Base-by-base conservation (phyloP, 2,329 filamentous ascomycete genomes). In the Fusarium neocosmosporiellum region DNA sequence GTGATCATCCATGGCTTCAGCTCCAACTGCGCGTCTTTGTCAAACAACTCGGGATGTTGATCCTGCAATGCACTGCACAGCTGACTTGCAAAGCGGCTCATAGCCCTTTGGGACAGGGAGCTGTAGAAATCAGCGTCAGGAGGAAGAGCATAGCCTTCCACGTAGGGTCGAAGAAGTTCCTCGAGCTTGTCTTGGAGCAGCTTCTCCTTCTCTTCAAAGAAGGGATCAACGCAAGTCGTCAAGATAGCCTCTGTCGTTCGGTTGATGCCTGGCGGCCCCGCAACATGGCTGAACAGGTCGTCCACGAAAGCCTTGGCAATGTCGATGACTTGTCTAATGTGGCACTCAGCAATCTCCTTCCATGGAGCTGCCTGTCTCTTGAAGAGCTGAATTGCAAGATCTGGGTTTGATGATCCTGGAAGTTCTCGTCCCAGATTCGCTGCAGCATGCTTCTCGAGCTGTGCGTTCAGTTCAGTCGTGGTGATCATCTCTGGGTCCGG, bases 401-500 rank as follows among this genome's bases (percentile, higher is more conserved):
- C 77, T 16, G 75, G 75, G 41, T 83, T 86, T 0, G 80, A 75
- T 0, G 78, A 78, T 0, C 83, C 83, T 0, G 84, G 82, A 22
- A 86, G 82, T 54, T 85, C 83, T 1, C 66, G 78, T 1, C 84
- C 84, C 62, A 83, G 83, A 36, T 85, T 84, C 0, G 65, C 70
- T 0, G 80, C 78, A 2, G 81, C 83, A 8, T 80, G 68, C 3
- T 43, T 60, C 66, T 83, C 75, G 0, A 86, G 71, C 9, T 83
- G 71, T 0, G 31, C 20, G 1, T 66, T 66, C 7, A 84, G 67
- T 0, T 75, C 60, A 0, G 16, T 20, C 3, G 64, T 59, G 0
- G 65, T 60, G 10, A 81, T 73, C 0, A 22, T 5, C 4, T 74
- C 34, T 0, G 84, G 83, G 0, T 77, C 58, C 0, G 70, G 65